Evolutionary conservation across 345 rosid genomes (phyloP), one percentile per base, ranked within the genome.

Genomic region (Pseudoturritis turrita): DNA sequence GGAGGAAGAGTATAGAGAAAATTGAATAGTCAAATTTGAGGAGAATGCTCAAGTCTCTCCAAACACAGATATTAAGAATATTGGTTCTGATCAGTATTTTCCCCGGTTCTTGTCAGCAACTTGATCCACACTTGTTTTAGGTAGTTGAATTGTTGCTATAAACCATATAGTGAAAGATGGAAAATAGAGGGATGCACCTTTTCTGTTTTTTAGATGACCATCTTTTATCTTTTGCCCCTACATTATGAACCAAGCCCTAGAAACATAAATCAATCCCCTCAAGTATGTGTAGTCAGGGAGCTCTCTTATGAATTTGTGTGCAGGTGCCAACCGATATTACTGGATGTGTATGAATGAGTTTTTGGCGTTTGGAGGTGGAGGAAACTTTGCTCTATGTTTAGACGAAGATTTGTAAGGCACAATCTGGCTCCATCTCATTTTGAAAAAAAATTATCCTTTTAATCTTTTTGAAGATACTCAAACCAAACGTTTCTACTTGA

Each of bases 261-360:
- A 71, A 51, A 51, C 39, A 66, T 40, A 6, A 8, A 6, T 29
- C 19, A 10, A 65, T 3, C 35, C 58, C 58, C 36, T 10, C 29
- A 50, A 57, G 60, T 66, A 28, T 47, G 15, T 49, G 15, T 50
- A 44, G 25, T 50, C 21, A 12, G 17, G 35, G 41, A 17, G 6
- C 14, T 36, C 21, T 54, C 40, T 68, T 25, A 52, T 23, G 45
- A 61, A 25, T 45, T 9, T 58, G 22, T 21, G 39, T 49, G 77
- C 68, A 94, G 98, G 98, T 84, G 96, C 91, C 73, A 94, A 94
- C 79, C 84, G 96, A 49, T 94, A 89, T 78, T 94, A 88, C 65
- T 86, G 65, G 76, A 81, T 91, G 82, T 94, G 98, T 74, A 51
- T 89, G 88, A 88, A 83, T 73, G 97, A 94, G 76, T 78, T 89